Evolutionary conservation across 805 yeast species (phyloP), one percentile per base, ranked within the genome.

Genomic region (Ogataea wickerhamii): DNA sequence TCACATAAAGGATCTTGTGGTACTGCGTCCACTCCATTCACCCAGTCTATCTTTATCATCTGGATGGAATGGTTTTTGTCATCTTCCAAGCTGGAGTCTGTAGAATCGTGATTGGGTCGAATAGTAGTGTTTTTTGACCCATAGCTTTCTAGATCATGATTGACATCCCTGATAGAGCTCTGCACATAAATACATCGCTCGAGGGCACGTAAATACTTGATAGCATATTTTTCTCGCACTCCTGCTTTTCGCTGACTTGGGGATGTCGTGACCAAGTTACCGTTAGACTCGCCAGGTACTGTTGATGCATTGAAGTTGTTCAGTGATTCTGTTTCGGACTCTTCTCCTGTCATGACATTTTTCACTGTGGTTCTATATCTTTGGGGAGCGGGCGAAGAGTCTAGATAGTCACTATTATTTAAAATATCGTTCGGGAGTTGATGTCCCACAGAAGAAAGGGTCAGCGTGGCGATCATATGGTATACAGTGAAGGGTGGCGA

Each of bases 401-500:
- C 35, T 22, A 32, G 35, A n/a, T n/a, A n/a, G 5, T 22, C 18
- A 16, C 12, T 11, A 17, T 18, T 3, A 2, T 11, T 14, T 7
- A 24, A 21, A 3, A 11, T 13, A n/a, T 46, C 51, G 7, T 26
- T 14, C 7, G 29, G 16, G 5, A 44, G 2, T 17, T 42, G 47
- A 19, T 35, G 37, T 2, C 51, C 53, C 2, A 53, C 51, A 4
- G 44, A 34, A 2, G 37, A 29, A 22, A 48, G 45, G 4, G 41
- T 32, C 5, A 58, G 23, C 1, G 51, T 46, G 1, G 37, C 28
- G 1, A 38, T 38, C 14, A 59, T 37, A 36, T 49, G 53, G 16
- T 31, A 35, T 6, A 59, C 51, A 1, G 63, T 60, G 36, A 57
- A 60, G 3, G 64, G 64, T 1, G 64, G 64, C 1, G 61, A 52